Evolutionary conservation across 192 early-diverging fungal species (phyloP).

Genomic region (Thamnidium elegans): DNA sequence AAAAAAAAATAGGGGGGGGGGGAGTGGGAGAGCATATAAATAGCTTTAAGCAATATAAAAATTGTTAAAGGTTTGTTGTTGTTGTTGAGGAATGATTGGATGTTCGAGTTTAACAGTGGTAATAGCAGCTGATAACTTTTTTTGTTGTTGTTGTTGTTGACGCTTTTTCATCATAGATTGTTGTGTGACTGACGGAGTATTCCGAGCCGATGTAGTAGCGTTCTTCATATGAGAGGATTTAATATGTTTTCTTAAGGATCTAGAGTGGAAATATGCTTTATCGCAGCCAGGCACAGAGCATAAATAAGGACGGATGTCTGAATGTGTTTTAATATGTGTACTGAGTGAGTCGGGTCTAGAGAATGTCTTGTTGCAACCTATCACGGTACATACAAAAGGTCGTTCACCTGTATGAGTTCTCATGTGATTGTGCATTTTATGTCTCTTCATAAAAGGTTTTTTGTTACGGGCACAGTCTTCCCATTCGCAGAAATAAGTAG

Average conservation of each 20-base stretch:
- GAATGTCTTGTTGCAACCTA: slow-evolving; percentile 66
- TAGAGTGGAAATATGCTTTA: slow-evolving; percentile 58
- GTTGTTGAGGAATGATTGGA: neutral
- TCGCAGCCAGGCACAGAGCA: slow-evolving; percentile 47
- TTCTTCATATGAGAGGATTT: slow-evolving; percentile 31
- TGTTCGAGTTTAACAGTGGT: neutral
- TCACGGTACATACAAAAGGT: slow-evolving; percentile 61
- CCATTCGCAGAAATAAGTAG: slow-evolving; percentile 47
- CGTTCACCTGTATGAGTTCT: slow-evolving; percentile 72
- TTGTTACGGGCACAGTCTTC: slow-evolving; percentile 43
- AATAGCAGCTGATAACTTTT: neutral
- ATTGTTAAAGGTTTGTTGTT: neutral
- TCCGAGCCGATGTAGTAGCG: slow-evolving; percentile 1
- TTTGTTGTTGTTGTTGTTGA: slow-evolving; percentile 37
- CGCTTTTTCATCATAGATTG: slow-evolving; percentile 25
- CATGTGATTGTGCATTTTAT: slow-evolving; percentile 68
- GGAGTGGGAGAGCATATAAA: neutral
- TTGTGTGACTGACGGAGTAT: slow-evolving; percentile 40
- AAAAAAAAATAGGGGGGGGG: neutral
- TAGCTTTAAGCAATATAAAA: no score
- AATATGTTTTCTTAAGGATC: slow-evolving; percentile 58
- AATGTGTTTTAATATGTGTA: slow-evolving; percentile 59
- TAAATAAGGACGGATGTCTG: slow-evolving; percentile 50
- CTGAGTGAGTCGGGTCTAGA: slow-evolving; percentile 68
- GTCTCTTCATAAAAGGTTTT: slow-evolving; percentile 63